These are phyloP conservation scores for Russula griseocarnosa DNA, from an alignment of 768 basidiomycete species.

Conservation along the genomic window DNA sequence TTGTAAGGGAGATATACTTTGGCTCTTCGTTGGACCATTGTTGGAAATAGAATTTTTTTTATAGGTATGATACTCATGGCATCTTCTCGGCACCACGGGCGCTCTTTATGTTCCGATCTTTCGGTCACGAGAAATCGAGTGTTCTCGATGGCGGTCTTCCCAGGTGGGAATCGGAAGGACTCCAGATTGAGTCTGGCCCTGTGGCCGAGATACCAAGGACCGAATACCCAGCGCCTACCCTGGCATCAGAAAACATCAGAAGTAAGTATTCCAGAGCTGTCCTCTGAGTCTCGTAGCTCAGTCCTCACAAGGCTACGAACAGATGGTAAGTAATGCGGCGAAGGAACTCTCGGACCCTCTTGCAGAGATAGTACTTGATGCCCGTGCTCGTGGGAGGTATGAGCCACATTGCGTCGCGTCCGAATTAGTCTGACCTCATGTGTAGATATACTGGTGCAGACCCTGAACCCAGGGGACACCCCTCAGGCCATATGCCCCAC, in stretches of 20 bases:
- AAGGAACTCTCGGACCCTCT: constrained; percentile 43
- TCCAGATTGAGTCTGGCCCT: constrained; percentile 45
- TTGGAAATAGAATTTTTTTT: constrained; percentile 14
- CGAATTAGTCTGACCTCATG: constrained; percentile 12
- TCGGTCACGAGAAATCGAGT: constrained; percentile 82
- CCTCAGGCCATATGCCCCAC: constrained; percentile 90
- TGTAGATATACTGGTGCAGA: constrained; percentile 72
- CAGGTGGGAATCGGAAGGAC: constrained; percentile 67
- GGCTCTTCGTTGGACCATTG: constrained; percentile 4
- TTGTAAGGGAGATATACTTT: constrained; percentile 45
- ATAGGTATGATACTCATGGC: constrained; percentile 84
- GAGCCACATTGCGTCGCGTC: constrained; percentile 27
- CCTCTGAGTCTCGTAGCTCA: constrained; percentile 3
- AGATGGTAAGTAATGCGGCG: constrained; percentile 69
- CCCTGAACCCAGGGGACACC: constrained; percentile 84
- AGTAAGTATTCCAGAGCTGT: constrained; percentile 10
- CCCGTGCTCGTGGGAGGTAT: constrained; percentile 77
- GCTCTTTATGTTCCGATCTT: constrained; percentile 89
- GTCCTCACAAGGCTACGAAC: constrained; percentile 60
- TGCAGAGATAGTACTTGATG: constrained; percentile 79
- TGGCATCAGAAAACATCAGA: constrained; percentile 40
- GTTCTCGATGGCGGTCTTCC: constrained; percentile 93
- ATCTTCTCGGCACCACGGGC: constrained; percentile 91
- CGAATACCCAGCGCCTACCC: constrained; percentile 50
- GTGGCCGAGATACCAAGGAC: constrained; percentile 31